A percentile compares a stretch with the other conserved stretches of the same genome.
Evolutionary conservation across 2,329 filamentous ascomycete genomes (phyloP).

Genomic region (Myriosclerotinia duriaeana): DNA sequence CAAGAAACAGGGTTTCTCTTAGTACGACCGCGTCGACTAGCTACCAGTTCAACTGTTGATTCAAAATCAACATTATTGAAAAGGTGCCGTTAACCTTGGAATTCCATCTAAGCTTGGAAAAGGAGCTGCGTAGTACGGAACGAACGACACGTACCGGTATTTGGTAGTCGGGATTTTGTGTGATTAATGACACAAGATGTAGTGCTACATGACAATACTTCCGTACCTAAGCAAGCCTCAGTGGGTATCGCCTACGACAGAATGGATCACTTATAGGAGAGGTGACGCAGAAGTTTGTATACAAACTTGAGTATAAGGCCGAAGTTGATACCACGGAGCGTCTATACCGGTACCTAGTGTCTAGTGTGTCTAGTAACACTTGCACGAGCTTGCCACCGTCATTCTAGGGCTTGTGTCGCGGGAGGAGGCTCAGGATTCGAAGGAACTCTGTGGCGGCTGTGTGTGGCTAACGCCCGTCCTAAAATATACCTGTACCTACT

Average conservation of each 20-base stretch:
- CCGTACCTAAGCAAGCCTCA: too few relatives aligned
- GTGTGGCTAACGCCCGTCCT: not conserved
- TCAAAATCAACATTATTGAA: not conserved
- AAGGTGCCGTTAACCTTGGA: not conserved
- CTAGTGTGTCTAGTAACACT: not conserved
- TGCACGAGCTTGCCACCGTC: not conserved
- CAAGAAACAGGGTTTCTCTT: not conserved
- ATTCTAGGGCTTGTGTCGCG: not conserved
- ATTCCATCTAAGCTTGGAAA: not conserved
- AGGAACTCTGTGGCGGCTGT: not conserved
- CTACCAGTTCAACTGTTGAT: not conserved
- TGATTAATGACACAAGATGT: not conserved
- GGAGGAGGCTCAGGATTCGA: not conserved
- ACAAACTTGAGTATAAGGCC: not conserved
- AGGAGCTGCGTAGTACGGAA: slow-evolving; percentile 1
- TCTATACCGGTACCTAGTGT: not conserved
- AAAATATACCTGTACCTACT: not conserved
- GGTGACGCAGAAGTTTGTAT: not conserved
- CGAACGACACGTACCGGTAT: not conserved
- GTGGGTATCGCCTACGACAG: not conserved
- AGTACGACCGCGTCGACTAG: not conserved
- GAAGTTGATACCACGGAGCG: not conserved
- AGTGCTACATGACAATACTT: not conserved
- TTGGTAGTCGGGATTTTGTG: slow-evolving; percentile 3
- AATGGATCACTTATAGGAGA: not conserved